Conservation (phyloP, 352 stramenopile species). For the Phytophthora pinifolia region DNA sequence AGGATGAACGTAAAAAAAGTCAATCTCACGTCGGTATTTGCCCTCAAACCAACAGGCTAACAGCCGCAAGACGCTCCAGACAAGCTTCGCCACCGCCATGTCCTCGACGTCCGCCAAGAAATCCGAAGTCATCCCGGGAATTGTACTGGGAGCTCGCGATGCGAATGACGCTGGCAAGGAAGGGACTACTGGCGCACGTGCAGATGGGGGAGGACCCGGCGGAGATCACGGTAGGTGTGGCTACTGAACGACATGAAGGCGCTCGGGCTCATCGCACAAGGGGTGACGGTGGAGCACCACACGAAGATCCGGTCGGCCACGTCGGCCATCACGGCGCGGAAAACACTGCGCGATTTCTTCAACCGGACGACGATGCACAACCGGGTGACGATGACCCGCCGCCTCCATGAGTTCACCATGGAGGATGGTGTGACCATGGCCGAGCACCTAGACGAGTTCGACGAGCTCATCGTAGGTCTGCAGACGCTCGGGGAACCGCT, state of each 20-base stretch:
- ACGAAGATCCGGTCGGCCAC: neutral
- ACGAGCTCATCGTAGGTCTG: neutral
- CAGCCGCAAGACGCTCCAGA: too few relatives aligned
- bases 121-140: too few relatives aligned
- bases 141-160: too few relatives aligned
- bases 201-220: neutral
- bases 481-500: constrained; percentile 1
- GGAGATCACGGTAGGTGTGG: neutral
- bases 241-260: neutral
- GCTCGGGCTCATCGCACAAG: neutral
- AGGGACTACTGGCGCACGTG: too few relatives aligned
- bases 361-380: neutral
- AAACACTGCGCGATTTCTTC: too few relatives aligned
- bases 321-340: neutral
- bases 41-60: too few relatives aligned
- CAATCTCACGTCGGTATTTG: too few relatives aligned
- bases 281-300: neutral
- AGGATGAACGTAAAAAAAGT: too few relatives aligned
- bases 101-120: too few relatives aligned
- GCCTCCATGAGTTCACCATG: neutral
- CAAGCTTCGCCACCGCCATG: too few relatives aligned
- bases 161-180: too few relatives aligned
- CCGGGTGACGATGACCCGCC: neutral
- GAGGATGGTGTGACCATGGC: neutral
- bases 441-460: too few relatives aligned